Conservation (phyloP, 306 rosid species). For the Vachellia collinsii region DNA sequence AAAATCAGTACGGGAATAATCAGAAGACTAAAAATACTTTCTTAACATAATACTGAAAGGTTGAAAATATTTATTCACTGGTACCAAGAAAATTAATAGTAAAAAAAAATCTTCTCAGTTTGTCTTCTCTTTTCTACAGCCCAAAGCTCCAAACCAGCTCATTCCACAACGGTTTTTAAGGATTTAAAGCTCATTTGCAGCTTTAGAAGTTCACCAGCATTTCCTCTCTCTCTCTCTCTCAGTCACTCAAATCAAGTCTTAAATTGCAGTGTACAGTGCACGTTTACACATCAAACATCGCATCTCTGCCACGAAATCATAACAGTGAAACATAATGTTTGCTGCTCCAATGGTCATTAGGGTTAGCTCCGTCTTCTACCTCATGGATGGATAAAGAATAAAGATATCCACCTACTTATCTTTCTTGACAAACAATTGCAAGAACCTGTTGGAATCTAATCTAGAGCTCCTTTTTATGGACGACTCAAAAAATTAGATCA, state of each 20-base stretch:
- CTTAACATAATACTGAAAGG: not conserved
- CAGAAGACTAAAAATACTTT: not conserved
- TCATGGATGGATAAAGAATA: conserved; percentile 24
- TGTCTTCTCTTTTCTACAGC: not conserved
- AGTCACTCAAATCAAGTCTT: conserved; percentile 17
- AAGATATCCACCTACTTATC: not conserved
- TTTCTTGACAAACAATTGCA: not conserved
- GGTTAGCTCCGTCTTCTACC: conserved; percentile 24
- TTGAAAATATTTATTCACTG: too few species aligned
- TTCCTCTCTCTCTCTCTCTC: conserved; percentile 15
- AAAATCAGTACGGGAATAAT: not conserved
- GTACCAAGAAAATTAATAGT: too few species aligned
- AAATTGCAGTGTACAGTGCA: conserved; percentile 37
- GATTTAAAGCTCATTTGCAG: conserved; percentile 35
- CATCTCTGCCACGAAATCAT: conserved; percentile 66
- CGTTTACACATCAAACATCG: conserved; percentile 56
- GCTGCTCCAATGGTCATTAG: conserved; percentile 12
- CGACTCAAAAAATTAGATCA: not conserved
- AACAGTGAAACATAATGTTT: conserved; percentile 51
- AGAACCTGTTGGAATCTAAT: not conserved
- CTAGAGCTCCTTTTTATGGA: not conserved
- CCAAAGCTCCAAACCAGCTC: conserved; percentile 20
- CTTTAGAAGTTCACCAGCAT: conserved; percentile 41
- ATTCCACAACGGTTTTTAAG: conserved; percentile 57
- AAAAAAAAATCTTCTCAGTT: conserved; percentile 8